Evolutionary conservation across 139 green algal genomes (phyloP), one percentile per base, ranked within the genome.

Genomic region (Eudorina sp.): DNA sequence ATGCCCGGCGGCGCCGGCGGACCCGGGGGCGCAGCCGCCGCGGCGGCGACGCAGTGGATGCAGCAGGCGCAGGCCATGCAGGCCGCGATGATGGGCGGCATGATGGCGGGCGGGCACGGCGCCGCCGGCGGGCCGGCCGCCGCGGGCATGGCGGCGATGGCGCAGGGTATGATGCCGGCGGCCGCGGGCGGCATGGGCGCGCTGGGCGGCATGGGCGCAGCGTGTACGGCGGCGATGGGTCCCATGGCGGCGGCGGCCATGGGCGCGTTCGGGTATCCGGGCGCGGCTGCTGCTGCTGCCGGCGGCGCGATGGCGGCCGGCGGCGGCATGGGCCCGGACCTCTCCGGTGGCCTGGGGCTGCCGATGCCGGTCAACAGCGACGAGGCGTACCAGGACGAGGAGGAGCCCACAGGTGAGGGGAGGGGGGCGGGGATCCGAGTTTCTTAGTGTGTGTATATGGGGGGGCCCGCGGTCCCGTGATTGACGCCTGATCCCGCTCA

Each of bases 311-410:
- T 64, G 9, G 34, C 68, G 68, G 25, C 9, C 73, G 34, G 66
- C 38, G 34, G 66, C 38, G 66, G 31, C 21, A 68, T 83, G n/a
- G 43, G 46, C 6, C 18, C 45, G n/a, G 73, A 58, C 73, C 19
- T 82, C 48, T n/a, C 46, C n/a, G 46, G n/a, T 7, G 48, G 29
- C 27, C 40, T 72, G 53, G n/a, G 18, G 14, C 34, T 84, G 55
- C 55, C 6, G 23, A 74, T 86, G 62, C 80, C 80, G 5, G 80
- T 43, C 43, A 86, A 76, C 80, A 86, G 80, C 62, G 80, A 86
- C 21, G 80, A 86, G 11, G 62, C 45, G 8, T 86, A 76, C 80
- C 60, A 48, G 16, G 80, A 86, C 0, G 80, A 86, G 13, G 80
- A 75, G 25, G 77, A 40, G 36, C 4, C 38, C 53, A 72, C 36